Conservation (phyloP, 441 rosid species). For the Populus hybrid region DNA sequence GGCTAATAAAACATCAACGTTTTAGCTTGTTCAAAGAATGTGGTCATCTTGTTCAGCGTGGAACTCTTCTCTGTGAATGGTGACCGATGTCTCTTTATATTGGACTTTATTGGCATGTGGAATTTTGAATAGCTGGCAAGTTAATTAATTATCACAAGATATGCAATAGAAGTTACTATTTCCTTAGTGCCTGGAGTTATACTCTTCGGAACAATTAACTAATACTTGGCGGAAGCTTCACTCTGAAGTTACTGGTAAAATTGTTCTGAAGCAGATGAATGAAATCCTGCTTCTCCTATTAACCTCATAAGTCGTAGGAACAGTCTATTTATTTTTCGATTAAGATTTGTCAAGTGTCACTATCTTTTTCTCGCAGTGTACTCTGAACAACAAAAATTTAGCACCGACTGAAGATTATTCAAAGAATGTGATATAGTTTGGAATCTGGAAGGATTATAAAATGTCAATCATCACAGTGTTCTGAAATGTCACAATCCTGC, state of each 20-base stretch:
- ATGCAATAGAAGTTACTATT: not conserved
- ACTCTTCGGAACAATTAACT: not conserved
- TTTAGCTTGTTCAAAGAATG: not conserved
- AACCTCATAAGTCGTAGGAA: not conserved
- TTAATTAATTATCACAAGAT: not conserved
- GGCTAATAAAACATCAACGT: not conserved
- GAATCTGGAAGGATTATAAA: not conserved
- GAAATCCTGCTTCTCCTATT: not conserved
- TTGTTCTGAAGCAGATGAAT: not conserved
- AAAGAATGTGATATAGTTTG: not conserved
- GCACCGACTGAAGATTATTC: not conserved
- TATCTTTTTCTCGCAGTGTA: not conserved
- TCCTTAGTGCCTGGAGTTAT: no score
- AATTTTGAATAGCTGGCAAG: not conserved
- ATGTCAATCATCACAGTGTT: not conserved
- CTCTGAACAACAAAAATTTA: not conserved
- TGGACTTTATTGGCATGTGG: not conserved
- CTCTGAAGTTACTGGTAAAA: not conserved
- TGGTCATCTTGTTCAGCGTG: not conserved
- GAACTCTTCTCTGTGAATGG: not conserved
- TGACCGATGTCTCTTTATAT: not conserved
- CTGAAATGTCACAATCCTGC: not conserved
- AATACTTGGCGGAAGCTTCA: no score
- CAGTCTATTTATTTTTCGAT: not conserved
- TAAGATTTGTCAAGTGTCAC: not conserved